Percentiles rank a stretch among this genome's conserved stretches.
Evolutionary conservation across 805 yeast species (phyloP).

Genomic region (Candida pini): DNA sequence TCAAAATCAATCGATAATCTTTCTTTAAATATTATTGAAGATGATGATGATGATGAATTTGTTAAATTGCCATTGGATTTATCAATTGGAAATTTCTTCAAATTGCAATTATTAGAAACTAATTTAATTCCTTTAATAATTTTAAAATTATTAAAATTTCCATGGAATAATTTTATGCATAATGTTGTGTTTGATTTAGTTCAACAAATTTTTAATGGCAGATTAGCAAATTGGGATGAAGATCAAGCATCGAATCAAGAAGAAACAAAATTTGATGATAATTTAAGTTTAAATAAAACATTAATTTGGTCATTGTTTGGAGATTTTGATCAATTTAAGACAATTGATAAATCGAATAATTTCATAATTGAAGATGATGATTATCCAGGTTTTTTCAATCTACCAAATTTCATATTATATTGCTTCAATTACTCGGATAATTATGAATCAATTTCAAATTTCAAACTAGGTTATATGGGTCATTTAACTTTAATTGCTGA

Average conservation of each 20-base stretch:
- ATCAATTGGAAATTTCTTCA: constrained; percentile 75
- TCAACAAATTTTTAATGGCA: constrained; percentile 88
- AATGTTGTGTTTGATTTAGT: constrained; percentile 94
- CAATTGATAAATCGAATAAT: constrained; percentile 4
- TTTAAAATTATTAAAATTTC: constrained; percentile 67
- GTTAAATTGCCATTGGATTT: constrained; percentile 23
- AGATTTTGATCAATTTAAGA: constrained; percentile 21
- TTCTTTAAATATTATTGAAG: constrained; percentile 3
- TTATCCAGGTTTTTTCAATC: constrained; percentile 28
- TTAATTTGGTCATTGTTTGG: constrained; percentile 33
- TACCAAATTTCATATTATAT: constrained; percentile 25
- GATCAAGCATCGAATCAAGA: constrained; percentile 29
- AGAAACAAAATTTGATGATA: constrained; percentile 29
- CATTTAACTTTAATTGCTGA: constrained; percentile 53
- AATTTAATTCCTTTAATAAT: constrained; percentile 59
- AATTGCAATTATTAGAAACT: constrained; percentile 70
- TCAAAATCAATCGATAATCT: constrained; percentile 24
- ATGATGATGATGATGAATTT: constrained; percentile 25
- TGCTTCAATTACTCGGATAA: constrained; percentile 25
- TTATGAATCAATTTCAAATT: constrained; percentile 30
- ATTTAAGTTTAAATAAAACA: constrained; percentile 27
- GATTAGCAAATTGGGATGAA: constrained; percentile 32
- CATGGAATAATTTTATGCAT: constrained; percentile 97
- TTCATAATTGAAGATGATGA: constrained; percentile 12
- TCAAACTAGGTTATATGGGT: constrained; percentile 56